These are phyloP conservation scores for Amanita fuliginea DNA, from an alignment of 768 basidiomycete species.

Conservation along the genomic window DNA sequence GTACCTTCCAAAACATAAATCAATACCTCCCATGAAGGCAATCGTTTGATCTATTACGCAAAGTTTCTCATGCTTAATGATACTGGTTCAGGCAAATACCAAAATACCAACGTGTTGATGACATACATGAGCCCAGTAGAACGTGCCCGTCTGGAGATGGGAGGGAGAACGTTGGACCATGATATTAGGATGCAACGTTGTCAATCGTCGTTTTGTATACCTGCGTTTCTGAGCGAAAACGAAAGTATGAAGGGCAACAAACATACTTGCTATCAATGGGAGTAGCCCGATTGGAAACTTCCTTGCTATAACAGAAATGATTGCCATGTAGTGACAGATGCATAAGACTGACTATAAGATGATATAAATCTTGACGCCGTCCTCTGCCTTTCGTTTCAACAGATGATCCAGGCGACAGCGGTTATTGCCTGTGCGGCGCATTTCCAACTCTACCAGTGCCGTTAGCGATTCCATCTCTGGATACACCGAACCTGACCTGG, in stretches of 20 bases:
- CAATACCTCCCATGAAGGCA: slow-evolving; percentile 96
- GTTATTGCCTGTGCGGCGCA: slow-evolving; percentile 77
- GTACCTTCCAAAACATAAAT: slow-evolving; percentile 84
- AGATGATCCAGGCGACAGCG: slow-evolving; percentile 81
- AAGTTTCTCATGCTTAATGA: slow-evolving; percentile 82
- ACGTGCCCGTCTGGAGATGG: slow-evolving; percentile 94
- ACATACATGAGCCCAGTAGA: slow-evolving; percentile 96
- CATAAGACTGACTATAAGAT: slow-evolving; percentile 70
- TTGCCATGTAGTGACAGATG: background rate
- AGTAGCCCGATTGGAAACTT: slow-evolving; percentile 92
- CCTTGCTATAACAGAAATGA: slow-evolving; percentile 47
- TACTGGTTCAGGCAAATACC: background rate
- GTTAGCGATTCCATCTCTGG: background rate
- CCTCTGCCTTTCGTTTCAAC: slow-evolving; percentile 82
- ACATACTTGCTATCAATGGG: slow-evolving; percentile 86
- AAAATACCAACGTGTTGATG: background rate
- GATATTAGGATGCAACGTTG: slow-evolving; percentile 79
- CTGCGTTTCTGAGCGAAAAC: slow-evolving; percentile 20
- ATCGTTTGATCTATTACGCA: slow-evolving; percentile 97
- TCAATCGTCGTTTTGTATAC: slow-evolving; percentile 80
- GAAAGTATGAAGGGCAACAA: background rate
- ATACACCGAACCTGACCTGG: slow-evolving; percentile 40
- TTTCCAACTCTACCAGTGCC: slow-evolving; percentile 49
- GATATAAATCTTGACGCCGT: slow-evolving; percentile 92
- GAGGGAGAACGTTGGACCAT: slow-evolving; percentile 96